These are phyloP conservation scores for Aspergillus sergii DNA, from an alignment of 2,329 filamentous ascomycete genomes.

Conservation along the genomic window DNA sequence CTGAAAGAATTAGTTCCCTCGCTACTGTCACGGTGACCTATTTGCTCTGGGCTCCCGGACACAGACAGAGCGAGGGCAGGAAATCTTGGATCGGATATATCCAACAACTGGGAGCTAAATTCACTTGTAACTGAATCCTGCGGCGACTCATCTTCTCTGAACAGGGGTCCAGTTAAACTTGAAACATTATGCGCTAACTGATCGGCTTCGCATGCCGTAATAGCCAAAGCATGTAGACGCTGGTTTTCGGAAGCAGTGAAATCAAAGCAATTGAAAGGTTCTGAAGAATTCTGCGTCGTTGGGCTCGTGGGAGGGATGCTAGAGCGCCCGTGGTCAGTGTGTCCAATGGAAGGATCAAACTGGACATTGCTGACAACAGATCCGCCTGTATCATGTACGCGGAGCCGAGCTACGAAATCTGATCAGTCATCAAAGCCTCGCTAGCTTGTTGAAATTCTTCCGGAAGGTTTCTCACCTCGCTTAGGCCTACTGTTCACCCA, in stretches of 20 bases:
- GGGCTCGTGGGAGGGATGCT: not conserved
- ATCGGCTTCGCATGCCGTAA: not conserved
- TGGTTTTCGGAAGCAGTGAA: not conserved
- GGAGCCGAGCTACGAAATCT: not conserved
- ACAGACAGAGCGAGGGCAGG: not conserved
- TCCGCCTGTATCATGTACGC: not conserved
- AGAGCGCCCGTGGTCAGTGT: not conserved
- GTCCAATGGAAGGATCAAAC: not conserved
- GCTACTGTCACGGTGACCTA: not conserved
- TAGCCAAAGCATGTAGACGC: not conserved
- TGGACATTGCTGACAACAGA: not conserved
- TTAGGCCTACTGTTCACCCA: slow-evolving; percentile 28
- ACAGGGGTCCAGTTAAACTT: not conserved
- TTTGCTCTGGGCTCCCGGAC: not conserved
- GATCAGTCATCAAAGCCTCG: not conserved
- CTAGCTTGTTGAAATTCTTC: not conserved
- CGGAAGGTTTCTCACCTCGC: slow-evolving; percentile 13
- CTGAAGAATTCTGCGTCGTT: not conserved
- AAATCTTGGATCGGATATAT: not conserved
- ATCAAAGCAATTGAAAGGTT: too few species aligned
- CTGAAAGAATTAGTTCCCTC: not conserved
- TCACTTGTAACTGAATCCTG: not conserved
- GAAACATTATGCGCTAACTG: not conserved
- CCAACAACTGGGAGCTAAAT: not conserved
- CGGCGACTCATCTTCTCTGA: not conserved